Conservation (phyloP, 169 alveolate genomes). For the Plasmodium vivax region DNA sequence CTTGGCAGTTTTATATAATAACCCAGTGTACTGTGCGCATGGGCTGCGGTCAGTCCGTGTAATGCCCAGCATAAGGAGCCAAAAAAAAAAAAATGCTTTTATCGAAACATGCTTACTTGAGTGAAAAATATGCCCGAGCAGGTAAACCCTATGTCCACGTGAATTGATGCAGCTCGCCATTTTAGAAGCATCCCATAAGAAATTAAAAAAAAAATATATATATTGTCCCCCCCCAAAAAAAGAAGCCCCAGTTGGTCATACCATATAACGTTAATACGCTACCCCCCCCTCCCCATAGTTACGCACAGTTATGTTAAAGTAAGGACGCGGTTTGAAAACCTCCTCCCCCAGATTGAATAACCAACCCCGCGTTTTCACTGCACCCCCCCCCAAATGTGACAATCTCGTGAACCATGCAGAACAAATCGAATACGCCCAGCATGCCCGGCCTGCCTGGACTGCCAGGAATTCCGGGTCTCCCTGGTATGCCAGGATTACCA, state of each 20-base stretch:
- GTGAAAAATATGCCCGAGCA: background rate
- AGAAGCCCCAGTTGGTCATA: background rate
- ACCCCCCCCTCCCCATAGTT: background rate
- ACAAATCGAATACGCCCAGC: background rate
- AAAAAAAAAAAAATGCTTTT: background rate
- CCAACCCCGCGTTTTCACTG: background rate
- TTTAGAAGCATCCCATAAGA: background rate
- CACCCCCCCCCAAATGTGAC: background rate
- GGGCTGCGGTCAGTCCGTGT: background rate
- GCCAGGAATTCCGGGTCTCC: constrained; percentile 3
- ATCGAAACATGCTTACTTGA: background rate
- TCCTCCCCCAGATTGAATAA: background rate
- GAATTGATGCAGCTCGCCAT: background rate
- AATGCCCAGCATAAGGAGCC: background rate
- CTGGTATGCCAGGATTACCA: constrained; percentile 1
- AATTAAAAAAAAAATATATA: background rate
- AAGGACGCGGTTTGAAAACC: background rate
- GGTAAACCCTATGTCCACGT: background rate
- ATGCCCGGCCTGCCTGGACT: background rate
- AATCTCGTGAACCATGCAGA: background rate
- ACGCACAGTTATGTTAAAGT: background rate
- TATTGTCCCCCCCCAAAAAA: background rate
- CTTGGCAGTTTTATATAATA: background rate
- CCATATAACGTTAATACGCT: background rate
- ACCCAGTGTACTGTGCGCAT: background rate